These are phyloP conservation scores for Beauveria brongniartii DNA, from an alignment of 2,329 filamentous ascomycete genomes.

Conservation along the genomic window DNA sequence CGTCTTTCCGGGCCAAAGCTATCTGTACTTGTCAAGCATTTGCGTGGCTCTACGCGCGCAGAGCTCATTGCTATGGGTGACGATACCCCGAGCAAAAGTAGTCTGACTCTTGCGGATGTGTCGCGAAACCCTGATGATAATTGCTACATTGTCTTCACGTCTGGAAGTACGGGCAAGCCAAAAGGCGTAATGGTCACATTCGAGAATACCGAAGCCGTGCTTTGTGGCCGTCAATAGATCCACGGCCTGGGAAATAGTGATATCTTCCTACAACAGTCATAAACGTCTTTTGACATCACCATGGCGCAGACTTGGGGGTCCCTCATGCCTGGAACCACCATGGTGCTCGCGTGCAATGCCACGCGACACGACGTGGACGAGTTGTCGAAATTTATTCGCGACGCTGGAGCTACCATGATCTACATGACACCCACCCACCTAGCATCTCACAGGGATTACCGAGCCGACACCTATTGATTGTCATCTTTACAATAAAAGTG, in stretches of 20 bases:
- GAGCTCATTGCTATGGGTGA: not conserved
- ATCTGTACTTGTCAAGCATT: not conserved
- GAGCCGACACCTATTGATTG: not conserved
- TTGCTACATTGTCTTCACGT: slow-evolving; percentile 4
- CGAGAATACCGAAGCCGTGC: slow-evolving; percentile 1
- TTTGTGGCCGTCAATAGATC: slow-evolving; percentile 1
- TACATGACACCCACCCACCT: not conserved
- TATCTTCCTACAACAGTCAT: not conserved
- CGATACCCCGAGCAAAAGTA: not conserved
- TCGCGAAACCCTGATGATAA: not conserved
- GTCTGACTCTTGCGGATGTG: no score
- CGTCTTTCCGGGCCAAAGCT: not conserved
- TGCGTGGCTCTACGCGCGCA: not conserved
- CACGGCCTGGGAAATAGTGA: not conserved
- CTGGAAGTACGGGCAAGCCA: slow-evolving; percentile 1
- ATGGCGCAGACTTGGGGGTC: slow-evolving; percentile 1
- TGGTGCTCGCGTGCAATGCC: not conserved
- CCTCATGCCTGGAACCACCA: not conserved
- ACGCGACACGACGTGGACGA: not conserved
- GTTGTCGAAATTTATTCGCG: not conserved
- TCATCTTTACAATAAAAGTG: not conserved
- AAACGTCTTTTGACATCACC: not conserved
- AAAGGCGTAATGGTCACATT: slow-evolving; percentile 2
- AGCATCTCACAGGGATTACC: not conserved
- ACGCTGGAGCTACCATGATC: not conserved